These are phyloP conservation scores for Vigna mungo DNA, from an alignment of 306 rosid genomes.

Conservation along the genomic window DNA sequence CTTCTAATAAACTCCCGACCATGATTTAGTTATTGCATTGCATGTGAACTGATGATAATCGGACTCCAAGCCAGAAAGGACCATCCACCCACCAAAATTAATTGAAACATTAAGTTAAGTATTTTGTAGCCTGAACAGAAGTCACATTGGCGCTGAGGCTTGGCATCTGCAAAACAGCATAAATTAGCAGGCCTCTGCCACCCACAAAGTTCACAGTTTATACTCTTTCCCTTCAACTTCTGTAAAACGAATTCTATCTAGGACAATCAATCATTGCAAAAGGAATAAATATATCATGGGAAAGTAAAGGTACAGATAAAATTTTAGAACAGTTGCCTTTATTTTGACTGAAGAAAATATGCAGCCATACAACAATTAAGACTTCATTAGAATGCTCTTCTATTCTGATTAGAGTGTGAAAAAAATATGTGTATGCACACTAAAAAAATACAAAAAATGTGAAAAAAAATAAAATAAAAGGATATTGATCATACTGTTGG, in stretches of 20 bases:
- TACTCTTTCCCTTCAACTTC: conserved; percentile 43
- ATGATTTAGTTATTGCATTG: conserved; percentile 37
- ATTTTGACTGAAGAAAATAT: conserved; percentile 2
- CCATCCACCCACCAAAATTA: conserved; percentile 18
- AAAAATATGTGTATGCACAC: background rate
- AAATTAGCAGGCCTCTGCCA: conserved; percentile 18
- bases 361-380: conserved; percentile 1
- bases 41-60: conserved; percentile 25
- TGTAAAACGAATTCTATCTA: conserved; percentile 44
- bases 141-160: conserved; percentile 8
- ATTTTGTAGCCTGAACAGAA: conserved; percentile 31
- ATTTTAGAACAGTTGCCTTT: conserved; percentile 6
- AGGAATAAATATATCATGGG: background rate
- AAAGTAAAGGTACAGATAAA: conserved; percentile 27
- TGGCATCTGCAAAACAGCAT: conserved; percentile 29
- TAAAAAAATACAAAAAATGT: conserved; percentile 1
- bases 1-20: conserved; percentile 17
- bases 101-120: conserved; percentile 13
- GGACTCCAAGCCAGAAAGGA: conserved; percentile 38
- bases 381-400: conserved; percentile 16
- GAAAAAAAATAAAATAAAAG: conserved; percentile 25
- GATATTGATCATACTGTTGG: conserved; percentile 32
- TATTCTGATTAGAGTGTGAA: conserved; percentile 25
- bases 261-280: conserved; percentile 35
- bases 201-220: conserved; percentile 35